Conservation (phyloP, 1,139 yeast species). For the Yamadazyma spencermartinsiae region DNA sequence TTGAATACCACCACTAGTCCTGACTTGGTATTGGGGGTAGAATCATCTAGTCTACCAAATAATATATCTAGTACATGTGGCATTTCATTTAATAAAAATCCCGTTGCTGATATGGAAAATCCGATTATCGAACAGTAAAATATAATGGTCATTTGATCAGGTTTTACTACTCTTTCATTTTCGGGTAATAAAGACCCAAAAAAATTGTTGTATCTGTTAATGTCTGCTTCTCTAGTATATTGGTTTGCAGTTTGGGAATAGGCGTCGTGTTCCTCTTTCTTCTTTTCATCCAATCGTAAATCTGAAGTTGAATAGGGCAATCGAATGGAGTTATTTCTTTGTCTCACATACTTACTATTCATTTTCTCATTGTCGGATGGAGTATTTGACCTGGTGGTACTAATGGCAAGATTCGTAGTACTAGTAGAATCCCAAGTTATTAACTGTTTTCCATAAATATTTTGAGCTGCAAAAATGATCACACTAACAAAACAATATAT, state of each 20-base stretch:
- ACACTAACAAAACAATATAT: slow-evolving; percentile 32
- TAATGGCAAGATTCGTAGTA: slow-evolving; percentile 32
- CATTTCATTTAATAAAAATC: slow-evolving; percentile 34
- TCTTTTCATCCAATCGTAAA: slow-evolving; percentile 28
- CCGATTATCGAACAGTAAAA: slow-evolving; percentile 40
- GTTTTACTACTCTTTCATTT: slow-evolving; percentile 26
- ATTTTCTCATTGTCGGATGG: slow-evolving; percentile 7
- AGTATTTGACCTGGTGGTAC: slow-evolving; percentile 22
- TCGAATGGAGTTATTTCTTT: slow-evolving; percentile 25
- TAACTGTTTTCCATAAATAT: slow-evolving; percentile 43
- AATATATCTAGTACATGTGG: slow-evolving; percentile 19
- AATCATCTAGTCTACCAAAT: slow-evolving; percentile 15
- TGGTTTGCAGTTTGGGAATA: slow-evolving; percentile 2
- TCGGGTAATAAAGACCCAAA: slow-evolving; percentile 20
- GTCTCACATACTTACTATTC: slow-evolving; percentile 20
- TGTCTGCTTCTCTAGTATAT: slow-evolving; percentile 20
- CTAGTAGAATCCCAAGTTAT: slow-evolving; percentile 35
- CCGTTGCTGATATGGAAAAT: slow-evolving; percentile 29
- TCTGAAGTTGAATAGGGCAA: slow-evolving; percentile 40
- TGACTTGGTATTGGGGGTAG: slow-evolving; percentile 20
- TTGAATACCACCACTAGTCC: slow-evolving; percentile 25
- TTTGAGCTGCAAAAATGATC: slow-evolving; percentile 40
- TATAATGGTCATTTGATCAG: slow-evolving; percentile 41
- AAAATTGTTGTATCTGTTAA: slow-evolving; percentile 25
- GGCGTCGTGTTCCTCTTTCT: slow-evolving; percentile 11